Evolutionary conservation across 106 monocot species (phyloP), one percentile per base, ranked within the genome.

Genomic region (Allium cepa): DNA sequence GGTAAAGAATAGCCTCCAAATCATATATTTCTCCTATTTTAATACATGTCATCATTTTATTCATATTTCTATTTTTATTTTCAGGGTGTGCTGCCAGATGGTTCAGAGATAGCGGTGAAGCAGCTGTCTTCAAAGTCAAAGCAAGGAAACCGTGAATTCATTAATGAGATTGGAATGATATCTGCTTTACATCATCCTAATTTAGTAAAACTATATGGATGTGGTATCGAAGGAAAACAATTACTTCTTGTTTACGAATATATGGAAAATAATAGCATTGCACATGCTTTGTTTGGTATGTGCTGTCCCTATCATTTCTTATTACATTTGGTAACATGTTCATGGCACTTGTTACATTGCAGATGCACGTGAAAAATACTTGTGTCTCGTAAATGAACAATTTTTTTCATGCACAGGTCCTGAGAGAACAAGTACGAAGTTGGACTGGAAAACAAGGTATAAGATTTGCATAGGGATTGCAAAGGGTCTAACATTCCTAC

Each of bases 121-220:
- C 64, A 64, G 46, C 47, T 64, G 13, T 64, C 64, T 47, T 73
- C 72, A 17, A 66, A 57, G 17, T 74, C 73, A 47, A 57, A 66
- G 57, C 73, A 74, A 66, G 73, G 73, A 46, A 73, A 36, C 27
- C 63, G 72, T 45, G 72, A 73, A 17, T 73, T 73, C 56, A 2
- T 73, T 15, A 73, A 66, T 58, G 73, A 74, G 26, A 65, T 74
- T 26, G 73, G 66, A 47, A 66, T 66, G 73, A 74, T 66, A 47
- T 61, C 74, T 57, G 74, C 74, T 53, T 48, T 74, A 17, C 66
- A 74, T 7, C 73, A 73, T 15, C 73, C 73, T 13, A 74, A 74
- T 67, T 59, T 74, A 9, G 74, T 74, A 12, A 74, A 74, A 36
- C 74, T 74, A 17, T 75, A 26, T 53, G 75, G 75, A 45, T 75